phyloP scores from a whole-genome alignment of 106 monocot species.

The Vanilla planifolia region DNA sequence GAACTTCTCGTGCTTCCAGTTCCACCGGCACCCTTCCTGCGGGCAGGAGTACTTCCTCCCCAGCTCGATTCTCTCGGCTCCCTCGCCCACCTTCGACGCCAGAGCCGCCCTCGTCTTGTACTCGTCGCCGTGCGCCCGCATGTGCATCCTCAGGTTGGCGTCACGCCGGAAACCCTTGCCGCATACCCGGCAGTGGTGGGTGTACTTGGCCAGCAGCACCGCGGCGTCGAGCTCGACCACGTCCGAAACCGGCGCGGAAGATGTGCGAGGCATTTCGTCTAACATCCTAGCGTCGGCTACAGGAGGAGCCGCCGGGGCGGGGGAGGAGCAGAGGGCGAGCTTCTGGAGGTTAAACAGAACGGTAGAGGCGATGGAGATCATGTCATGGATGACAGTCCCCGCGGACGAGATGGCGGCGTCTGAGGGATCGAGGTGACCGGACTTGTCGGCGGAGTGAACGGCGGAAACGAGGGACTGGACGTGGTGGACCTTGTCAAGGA shows the following conservation, averaged over 20 bases:
- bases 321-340: neutral
- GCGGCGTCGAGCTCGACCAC: slow-evolving; percentile 49
- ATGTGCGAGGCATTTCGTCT: neutral
- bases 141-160: slow-evolving; percentile 79
- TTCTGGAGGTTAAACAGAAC: slow-evolving; percentile 54
- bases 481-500: slow-evolving; percentile 44
- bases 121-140: slow-evolving; percentile 78
- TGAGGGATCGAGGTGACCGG: neutral
- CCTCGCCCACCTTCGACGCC: slow-evolving; percentile 9
- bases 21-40: slow-evolving; percentile 74
- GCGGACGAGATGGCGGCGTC: slow-evolving; percentile 17
- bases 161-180: slow-evolving; percentile 81
- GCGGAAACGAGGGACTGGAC: slow-evolving; percentile 30
- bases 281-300: too few species aligned
- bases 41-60: slow-evolving; percentile 67
- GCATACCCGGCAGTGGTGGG: slow-evolving; percentile 65
- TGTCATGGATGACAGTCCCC: slow-evolving; percentile 31
- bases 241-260: neutral
- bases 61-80: neutral
- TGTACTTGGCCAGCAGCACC: slow-evolving; percentile 56
- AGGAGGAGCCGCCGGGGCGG: neutral
- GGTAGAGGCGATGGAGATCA: slow-evolving; percentile 44
- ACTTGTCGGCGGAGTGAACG: neutral
- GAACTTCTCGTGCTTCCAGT: slow-evolving; percentile 62
- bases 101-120: slow-evolving; percentile 62